Evolutionary conservation across 2,329 filamentous ascomycete genomes (phyloP), one percentile per base, ranked within the genome.

Genomic region (Exophiala alcalophila): DNA sequence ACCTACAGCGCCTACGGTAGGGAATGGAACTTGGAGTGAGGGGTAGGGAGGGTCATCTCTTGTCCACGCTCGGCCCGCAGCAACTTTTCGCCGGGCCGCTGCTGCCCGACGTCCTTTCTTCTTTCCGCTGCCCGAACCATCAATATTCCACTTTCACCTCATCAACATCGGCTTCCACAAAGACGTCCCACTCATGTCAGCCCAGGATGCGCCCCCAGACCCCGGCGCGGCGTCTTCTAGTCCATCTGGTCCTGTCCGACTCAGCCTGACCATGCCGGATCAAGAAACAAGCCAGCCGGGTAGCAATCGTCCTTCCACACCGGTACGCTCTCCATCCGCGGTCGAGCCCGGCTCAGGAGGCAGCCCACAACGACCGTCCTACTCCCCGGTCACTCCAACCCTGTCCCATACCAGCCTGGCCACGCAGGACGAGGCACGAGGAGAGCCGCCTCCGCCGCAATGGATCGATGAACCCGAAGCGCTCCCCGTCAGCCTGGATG

Each of bases 351-450:
- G 47, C n/a, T 50, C 53, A 28, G 47, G 43, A 18, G 43, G 49
- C 15, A 56, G 52, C 35, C 54, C 52, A 32, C 65, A 68, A 38
- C 65, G 62, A 25, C 68, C 68, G 16, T 67, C 68, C 18, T 71
- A 70, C 57, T 71, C 68, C 14, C 68, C 68, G 8, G 66, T 71
- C 26, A 71, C 68, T 14, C 68, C 68, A 4, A 67, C 67, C 19
- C 57, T 69, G 39, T 59, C 65, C 18, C 54, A 59, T n/a, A 34
- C 50, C 27, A 45, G 48, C 32, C 42, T 59, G 21, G 27, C 46
- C 12, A 31, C 42, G 14, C 43, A 47, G 11, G 43, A 52, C 24
- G 47, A 36, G 14, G 7, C 41, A 21, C 26, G 21, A 12, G 21
- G 14, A 20, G 35, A 42, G 29, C 36, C 34, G 14, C 49, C 49